These are phyloP conservation scores for Grigorovia transvaalensis DNA, from an alignment of 805 yeast species.

Conservation along the genomic window DNA sequence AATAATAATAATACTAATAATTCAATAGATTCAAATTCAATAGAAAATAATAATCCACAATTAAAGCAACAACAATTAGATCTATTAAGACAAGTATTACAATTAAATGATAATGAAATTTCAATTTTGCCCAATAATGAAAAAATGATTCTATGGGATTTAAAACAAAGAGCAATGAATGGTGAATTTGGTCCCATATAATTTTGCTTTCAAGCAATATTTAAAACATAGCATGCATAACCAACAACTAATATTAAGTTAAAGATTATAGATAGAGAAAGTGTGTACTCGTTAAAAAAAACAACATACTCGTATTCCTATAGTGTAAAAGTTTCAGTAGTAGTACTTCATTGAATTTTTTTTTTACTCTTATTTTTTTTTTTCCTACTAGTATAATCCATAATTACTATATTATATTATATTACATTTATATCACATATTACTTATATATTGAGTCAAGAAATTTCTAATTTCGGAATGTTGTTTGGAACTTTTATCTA, in stretches of 20 bases:
- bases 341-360: too few relatives aligned
- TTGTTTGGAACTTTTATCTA: background rate
- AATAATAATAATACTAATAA: constrained; percentile 13
- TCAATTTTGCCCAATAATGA: constrained; percentile 42
- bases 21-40: constrained; percentile 2
- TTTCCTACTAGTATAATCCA: too few relatives aligned
- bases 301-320: too few relatives aligned
- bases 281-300: too few relatives aligned
- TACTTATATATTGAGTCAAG: background rate
- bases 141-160: constrained; percentile 30
- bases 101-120: constrained; percentile 43
- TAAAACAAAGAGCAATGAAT: constrained; percentile 27
- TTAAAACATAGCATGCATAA: too few relatives aligned
- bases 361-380: too few relatives aligned
- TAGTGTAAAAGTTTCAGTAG: too few relatives aligned
- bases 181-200: constrained; percentile 25
- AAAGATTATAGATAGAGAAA: too few relatives aligned
- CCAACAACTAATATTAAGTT: too few relatives aligned
- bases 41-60: constrained; percentile 9
- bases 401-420: too few relatives aligned
- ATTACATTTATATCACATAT: background rate
- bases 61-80: constrained; percentile 32
- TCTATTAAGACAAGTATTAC: constrained; percentile 42
- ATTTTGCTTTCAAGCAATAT: background rate
- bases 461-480: background rate